Evolutionary conservation across 2,329 filamentous ascomycete genomes (phyloP), one percentile per base, ranked within the genome.

Genomic region (Fragosphaeria purpurea): DNA sequence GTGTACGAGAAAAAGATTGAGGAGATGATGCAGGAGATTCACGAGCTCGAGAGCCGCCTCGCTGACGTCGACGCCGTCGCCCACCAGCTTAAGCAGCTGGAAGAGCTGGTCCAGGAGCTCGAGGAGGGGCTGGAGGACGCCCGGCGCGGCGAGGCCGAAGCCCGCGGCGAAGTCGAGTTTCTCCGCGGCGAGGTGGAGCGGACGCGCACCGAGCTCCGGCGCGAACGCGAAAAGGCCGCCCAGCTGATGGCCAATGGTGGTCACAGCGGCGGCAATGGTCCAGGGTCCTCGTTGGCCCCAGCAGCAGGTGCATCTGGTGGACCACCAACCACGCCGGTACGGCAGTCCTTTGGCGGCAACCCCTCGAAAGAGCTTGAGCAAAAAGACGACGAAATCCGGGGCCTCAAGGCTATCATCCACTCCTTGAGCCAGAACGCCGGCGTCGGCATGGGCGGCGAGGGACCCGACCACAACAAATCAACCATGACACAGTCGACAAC

Each of bases 41-140:
- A 84, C 48, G 89, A 95, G 52, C 71, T 93, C 4, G 85, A 91
- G 57, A 85, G 89, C 42, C 79, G 86, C 43, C 86, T 84, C 41
- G 83, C 94, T 53, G 93, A 98, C 63, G 89, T 98, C 7, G 88
- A 96, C 59, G 86, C 83, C 32, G 89, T 98, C 22, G 90, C 93
- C 6, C 78, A 78, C 55, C 93, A 98, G 67, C 75, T 98, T 50
- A 96, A 95, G 70, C 89, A 95, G 67, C 75, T 98, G 1, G 93
- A 97, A 65, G 91, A 97, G 64, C 77, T 97, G 37, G 93, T 98
- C 3, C 91, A 95, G 59, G 93, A 98, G 65, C 79, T 98, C 0
- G 93, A 98, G 66, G 93, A 98, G 66, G 93, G 93, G 0, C 74
- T 98, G 1, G 93, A 98, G 68, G 93, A 98, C 68, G 90, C 93